These are phyloP conservation scores for Phytophthora sp. DNA, from an alignment of 352 stramenopile species.

Conservation along the genomic window DNA sequence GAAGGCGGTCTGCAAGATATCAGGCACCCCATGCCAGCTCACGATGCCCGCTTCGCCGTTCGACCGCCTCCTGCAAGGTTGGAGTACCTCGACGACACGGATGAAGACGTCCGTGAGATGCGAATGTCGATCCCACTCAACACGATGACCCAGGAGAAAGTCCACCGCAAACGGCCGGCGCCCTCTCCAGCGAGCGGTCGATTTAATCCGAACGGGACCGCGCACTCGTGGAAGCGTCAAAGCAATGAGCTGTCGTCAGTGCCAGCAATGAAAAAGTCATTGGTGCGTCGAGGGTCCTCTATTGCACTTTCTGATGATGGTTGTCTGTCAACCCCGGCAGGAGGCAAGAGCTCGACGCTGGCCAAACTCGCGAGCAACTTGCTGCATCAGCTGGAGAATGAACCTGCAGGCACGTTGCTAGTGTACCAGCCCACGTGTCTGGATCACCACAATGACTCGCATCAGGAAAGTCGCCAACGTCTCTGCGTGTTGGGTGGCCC, in stretches of 20 bases:
- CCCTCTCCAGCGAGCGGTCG: slow-evolving; percentile 39
- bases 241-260: slow-evolving; percentile 19
- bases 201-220: slow-evolving; percentile 30
- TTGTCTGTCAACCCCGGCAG: slow-evolving; percentile 21
- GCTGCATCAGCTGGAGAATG: slow-evolving; percentile 32
- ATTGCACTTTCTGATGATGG: neutral
- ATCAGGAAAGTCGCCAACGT: slow-evolving; percentile 71
- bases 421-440: slow-evolving; percentile 77
- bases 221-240: slow-evolving; percentile 47
- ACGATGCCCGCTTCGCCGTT: slow-evolving; percentile 23
- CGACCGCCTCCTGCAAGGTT: slow-evolving; percentile 10
- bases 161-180: slow-evolving; percentile 47
- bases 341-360: slow-evolving; percentile 31
- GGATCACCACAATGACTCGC: slow-evolving; percentile 78
- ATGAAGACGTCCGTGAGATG: slow-evolving; percentile 35
- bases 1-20: slow-evolving; percentile 3
- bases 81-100: slow-evolving; percentile 30
- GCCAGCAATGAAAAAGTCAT: slow-evolving; percentile 23
- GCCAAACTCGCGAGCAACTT: slow-evolving; percentile 37
- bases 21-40: slow-evolving; percentile 8
- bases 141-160: slow-evolving; percentile 53
- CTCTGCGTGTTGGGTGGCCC: slow-evolving; percentile 60
- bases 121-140: slow-evolving; percentile 44
- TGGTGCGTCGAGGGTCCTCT: neutral
- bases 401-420: slow-evolving; percentile 49